Percentiles rank a stretch among this genome's conserved stretches.
phyloP scores from a whole-genome alignment of 106 monocot species.

The Acorus gramineus region DNA sequence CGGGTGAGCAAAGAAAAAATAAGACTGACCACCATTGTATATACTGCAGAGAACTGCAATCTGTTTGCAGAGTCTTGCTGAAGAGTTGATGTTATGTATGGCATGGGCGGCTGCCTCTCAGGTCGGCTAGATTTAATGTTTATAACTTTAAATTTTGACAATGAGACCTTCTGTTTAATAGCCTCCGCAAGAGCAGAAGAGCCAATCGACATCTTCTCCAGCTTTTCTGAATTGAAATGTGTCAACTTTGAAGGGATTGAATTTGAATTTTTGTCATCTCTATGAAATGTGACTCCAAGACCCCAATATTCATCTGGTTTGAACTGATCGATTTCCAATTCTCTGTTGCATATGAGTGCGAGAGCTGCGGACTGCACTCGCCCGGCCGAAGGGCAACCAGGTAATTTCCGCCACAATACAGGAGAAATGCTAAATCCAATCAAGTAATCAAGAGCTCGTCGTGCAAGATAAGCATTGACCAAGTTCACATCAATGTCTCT shows the following conservation, averaged over 20 bases:
- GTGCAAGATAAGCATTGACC: conserved; percentile 95
- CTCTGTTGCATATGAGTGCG: conserved; percentile 82
- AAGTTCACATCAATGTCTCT: conserved; percentile 70
- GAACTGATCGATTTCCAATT: conserved; percentile 82
- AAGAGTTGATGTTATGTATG: conserved; percentile 89
- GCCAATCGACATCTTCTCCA: conserved; percentile 62
- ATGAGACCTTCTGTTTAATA: conserved; percentile 36
- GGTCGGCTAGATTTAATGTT: conserved; percentile 38
- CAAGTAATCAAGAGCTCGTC: conserved; percentile 91
- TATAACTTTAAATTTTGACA: conserved; percentile 55
- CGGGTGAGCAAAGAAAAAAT: neutral
- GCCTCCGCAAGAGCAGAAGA: conserved; percentile 40
- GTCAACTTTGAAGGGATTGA: conserved; percentile 45
- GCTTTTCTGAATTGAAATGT: conserved; percentile 50
- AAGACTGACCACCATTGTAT: conserved; percentile 82
- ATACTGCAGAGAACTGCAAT: conserved; percentile 54
- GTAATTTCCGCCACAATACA: conserved; percentile 88
- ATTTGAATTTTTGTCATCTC: conserved; percentile 1
- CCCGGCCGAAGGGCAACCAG: conserved; percentile 94
- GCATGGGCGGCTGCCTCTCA: conserved; percentile 72
- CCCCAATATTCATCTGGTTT: conserved; percentile 80
- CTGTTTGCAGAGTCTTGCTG: conserved; percentile 88
- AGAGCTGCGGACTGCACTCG: conserved; percentile 97
- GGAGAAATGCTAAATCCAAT: conserved; percentile 97
- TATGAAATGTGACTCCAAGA: conserved; percentile 42